Base-by-base conservation (phyloP, 1,284 basidiomycete genomes). In the Schizophyllum amplum region DNA sequence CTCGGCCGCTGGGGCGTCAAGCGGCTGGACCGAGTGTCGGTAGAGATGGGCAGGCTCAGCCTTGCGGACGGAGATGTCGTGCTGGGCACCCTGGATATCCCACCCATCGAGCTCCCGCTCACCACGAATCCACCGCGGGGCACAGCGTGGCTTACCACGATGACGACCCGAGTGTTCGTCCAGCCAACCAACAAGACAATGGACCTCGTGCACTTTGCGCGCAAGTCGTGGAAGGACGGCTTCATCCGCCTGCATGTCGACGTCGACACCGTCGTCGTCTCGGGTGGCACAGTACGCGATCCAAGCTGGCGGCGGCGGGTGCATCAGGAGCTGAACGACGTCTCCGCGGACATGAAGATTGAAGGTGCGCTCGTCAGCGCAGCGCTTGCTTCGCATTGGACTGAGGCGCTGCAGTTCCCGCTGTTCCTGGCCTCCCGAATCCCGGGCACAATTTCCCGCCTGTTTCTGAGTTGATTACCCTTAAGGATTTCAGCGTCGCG, bases 1-100 rank as follows among this genome's bases (percentile, higher is more conserved):
- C 57, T 90, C 24, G 86, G 86, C 1, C 76, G 85, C 50, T 84
- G 85, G 79, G 79, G 85, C 1, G 76, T 90, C 33, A 73, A 73
- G 25, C 68, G 66, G 13, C 63, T 90, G 50, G 77, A 79, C 60
- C 71, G 68, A 20, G 78, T 87, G n/a, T 77, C 86, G 5, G 73
- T 86, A 51, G 71, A 76, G 51, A 68, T 84, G 49, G 76, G 75
- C 42, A 75, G 73, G 1, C 73, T 85, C 58, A 66, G 71, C 33
- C 66, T 89, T 1, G 63, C 66, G 50, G 70, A 78, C 53, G 64
- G 68, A 1, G 65, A 71, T 3, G 63, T 70, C 20, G 62, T 72
- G 2, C 76, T 90, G 4, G 76, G 78, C 5, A 72, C 72, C 0
- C 61, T 87, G 23, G 65, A 72, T 5, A 59, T 77, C 1, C 72